Percentiles rank a stretch among this genome's conserved stretches.
phyloP scores from a whole-genome alignment of 176 grass and related monocot genomes.

The Carex parvula region DNA sequence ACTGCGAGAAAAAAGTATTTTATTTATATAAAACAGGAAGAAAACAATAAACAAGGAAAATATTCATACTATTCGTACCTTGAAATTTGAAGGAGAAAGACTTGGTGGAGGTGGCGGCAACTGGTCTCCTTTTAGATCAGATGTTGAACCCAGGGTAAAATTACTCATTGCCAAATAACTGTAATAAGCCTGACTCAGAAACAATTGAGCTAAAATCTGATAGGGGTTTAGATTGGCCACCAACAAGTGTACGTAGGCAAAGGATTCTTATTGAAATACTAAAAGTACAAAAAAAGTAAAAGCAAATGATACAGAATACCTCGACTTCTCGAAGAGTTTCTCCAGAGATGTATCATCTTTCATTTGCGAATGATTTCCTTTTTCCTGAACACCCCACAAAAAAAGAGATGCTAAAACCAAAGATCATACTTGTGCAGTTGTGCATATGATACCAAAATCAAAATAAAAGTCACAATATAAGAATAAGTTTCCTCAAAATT shows the following conservation, averaged over 20 bases:
- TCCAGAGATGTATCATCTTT: conserved; percentile 40
- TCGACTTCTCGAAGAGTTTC: conserved; percentile 34
- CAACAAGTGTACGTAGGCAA: not conserved
- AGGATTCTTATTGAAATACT: not conserved
- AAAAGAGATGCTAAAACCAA: conserved; percentile 2
- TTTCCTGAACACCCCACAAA: conserved; percentile 18
- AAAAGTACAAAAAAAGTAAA: not conserved
- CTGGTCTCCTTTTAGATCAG: conserved; percentile 4
- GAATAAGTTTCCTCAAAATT: conserved; percentile 13
- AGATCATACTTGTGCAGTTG: not conserved
- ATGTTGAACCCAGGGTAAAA: not conserved
- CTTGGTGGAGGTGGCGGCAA: conserved; percentile 24
- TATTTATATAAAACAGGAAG: not conserved
- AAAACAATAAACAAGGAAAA: not conserved
- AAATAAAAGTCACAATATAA: not conserved
- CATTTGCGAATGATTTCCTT: conserved; percentile 21
- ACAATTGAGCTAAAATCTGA: conserved; percentile 2
- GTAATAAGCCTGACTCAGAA: not conserved
- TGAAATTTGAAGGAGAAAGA: conserved; percentile 15
- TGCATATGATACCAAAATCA: not conserved
- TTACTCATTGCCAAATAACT: not conserved
- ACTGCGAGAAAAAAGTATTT: not conserved
- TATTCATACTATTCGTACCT: not conserved
- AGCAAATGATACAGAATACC: conserved; percentile 24
- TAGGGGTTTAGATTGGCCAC: not conserved